Conservation (phyloP, 805 yeast species). For the Candida morakotiae region DNA sequence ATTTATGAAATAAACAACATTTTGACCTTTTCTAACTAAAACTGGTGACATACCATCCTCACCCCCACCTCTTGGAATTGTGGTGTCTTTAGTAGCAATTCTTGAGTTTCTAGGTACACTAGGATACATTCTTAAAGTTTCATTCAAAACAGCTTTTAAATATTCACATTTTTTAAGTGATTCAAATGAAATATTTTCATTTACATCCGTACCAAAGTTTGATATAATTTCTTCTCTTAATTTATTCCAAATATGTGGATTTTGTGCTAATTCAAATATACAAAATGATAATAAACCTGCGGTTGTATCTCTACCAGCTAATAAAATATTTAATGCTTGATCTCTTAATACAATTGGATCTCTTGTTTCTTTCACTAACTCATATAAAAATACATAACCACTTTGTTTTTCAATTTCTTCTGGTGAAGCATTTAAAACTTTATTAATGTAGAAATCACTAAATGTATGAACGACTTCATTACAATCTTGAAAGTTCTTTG, state of each 20-base stretch:
- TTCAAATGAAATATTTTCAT: conserved; percentile 26
- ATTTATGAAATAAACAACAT: conserved; percentile 38
- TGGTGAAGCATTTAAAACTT: conserved; percentile 24
- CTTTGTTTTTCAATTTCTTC: conserved; percentile 25
- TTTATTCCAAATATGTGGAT: conserved; percentile 25
- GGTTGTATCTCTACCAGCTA: conserved; percentile 37
- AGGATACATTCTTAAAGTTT: conserved; percentile 31
- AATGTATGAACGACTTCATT: conserved; percentile 28
- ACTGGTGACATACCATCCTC: conserved; percentile 34
- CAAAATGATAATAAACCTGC: conserved; percentile 27
- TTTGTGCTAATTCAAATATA: conserved; percentile 27
- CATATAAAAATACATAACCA: conserved; percentile 35
- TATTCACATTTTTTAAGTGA: conserved; percentile 29
- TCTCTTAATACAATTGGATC: conserved; percentile 33
- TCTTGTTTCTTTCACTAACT: conserved; percentile 33
- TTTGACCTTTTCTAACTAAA: conserved; percentile 41
- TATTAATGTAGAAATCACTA: conserved; percentile 25
- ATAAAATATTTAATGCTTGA: conserved; percentile 34
- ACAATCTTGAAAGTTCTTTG: conserved; percentile 30
- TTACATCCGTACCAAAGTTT: conserved; percentile 22
- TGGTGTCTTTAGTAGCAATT: conserved; percentile 21
- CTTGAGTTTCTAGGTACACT: conserved; percentile 30
- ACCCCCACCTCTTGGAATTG: conserved; percentile 29
- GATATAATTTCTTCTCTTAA: conserved; percentile 23
- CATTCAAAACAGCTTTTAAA: conserved; percentile 26